phyloP scores from a whole-genome alignment of 2,329 filamentous ascomycete genomes.

The Pseudocercospora macadamiae region DNA sequence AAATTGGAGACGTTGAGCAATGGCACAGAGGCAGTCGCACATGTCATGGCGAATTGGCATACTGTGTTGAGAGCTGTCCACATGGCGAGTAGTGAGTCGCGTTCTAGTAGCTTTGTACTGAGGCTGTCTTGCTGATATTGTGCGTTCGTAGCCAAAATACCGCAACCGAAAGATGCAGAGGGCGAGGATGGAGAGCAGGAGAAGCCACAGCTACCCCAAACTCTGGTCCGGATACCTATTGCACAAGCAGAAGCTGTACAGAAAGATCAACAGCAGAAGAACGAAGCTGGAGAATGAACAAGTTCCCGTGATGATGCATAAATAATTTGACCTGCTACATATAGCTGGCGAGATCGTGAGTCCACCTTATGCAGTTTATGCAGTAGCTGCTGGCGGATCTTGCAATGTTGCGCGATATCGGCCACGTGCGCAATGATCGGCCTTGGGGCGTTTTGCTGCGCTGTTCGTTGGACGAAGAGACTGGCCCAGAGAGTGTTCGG shows the following conservation, averaged over 20 bases:
- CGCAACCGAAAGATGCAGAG: constrained; percentile 58
- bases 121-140: not conserved
- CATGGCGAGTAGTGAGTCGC: constrained; percentile 73
- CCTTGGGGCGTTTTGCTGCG: too few relatives aligned
- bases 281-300: constrained; percentile 21
- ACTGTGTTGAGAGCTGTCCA: constrained; percentile 82
- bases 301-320: too few relatives aligned
- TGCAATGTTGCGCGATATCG: too few relatives aligned
- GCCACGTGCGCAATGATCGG: too few relatives aligned
- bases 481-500: too few relatives aligned
- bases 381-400: too few relatives aligned
- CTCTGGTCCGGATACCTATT: constrained; percentile 80
- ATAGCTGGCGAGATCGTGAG: too few relatives aligned
- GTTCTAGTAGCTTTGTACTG: not conserved
- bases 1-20: constrained; percentile 77
- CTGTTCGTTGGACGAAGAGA: too few relatives aligned
- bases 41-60: constrained; percentile 86
- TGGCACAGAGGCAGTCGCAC: constrained; percentile 82
- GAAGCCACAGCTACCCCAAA: constrained; percentile 68
- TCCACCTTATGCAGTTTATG: too few relatives aligned
- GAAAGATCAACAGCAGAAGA: constrained; percentile 31
- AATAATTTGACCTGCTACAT: too few relatives aligned
- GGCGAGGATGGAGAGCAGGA: constrained; percentile 41
- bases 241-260: constrained; percentile 58
- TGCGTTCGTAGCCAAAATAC: constrained; percentile 62